Evolutionary conservation across 1,139 yeast genomes (phyloP), one percentile per base, ranked within the genome.

Genomic region (Blastobotrys illinoisensis): DNA sequence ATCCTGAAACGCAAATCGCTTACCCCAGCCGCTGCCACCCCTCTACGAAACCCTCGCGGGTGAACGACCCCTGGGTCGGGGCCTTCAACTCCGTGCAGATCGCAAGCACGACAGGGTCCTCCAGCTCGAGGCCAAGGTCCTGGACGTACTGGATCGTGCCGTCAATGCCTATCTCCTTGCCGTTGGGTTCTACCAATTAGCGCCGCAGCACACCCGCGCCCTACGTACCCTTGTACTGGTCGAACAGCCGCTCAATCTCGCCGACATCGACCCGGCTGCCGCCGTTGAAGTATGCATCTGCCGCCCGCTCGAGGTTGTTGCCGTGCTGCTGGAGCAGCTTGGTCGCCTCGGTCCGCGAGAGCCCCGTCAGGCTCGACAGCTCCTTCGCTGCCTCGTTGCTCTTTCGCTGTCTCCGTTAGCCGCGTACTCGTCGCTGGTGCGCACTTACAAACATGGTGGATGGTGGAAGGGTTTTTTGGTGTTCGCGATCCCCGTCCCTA

Each of bases 121-220:
- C 97, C 0, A 91, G 85, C 16, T 82, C 83, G 48, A 86, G 75
- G 0, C 79, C 81, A 51, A 91, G 71, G 63, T 86, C 96, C 9
- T 74, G 77, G 46, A 89, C 73, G 62, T 85, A 87, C 47, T 67
- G 63, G 19, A 91, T 71, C 0, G 97, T 85, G 0, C 97, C 97
- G 56, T 88, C 93, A 24, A 86, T 77, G 40, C 84, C 93, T 53
- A 80, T 79, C 40, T 62, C 68, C 24, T 68, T 68, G 5, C 64
- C 53, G 7, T 57, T 61, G 60, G 54, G 44, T 16, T 59, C 63
- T 56, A 11, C 13, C 32, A 26, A 26, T 26, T 26, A 26, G 32
- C 32, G 11, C 60, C 62, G 24, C 23, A 4, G 6, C 23, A 21
- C 23, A 21, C 23, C 4, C 23, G 5, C 23, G 23, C 23, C 6